Percentiles rank a stretch among this genome's conserved stretches.
These are phyloP conservation scores for Taphrina betulina DNA, from an alignment of 1,139 yeast species.

Conservation along the genomic window DNA sequence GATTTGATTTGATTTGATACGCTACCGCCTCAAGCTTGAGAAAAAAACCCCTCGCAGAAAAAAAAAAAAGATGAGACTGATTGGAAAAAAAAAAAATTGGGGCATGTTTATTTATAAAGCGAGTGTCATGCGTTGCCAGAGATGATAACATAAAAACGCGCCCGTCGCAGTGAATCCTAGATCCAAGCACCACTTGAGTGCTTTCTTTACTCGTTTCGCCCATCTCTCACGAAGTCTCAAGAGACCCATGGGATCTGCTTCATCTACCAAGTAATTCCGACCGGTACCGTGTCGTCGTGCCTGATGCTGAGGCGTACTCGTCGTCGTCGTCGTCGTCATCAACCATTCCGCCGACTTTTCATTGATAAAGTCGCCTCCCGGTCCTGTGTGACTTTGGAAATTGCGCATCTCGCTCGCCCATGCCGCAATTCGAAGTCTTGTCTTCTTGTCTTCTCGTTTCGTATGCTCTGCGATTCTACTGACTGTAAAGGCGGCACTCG, in stretches of 20 bases:
- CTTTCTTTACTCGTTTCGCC: conserved; percentile 2
- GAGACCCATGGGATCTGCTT: conserved; percentile 14
- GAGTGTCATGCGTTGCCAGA: conserved; percentile 14
- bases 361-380: neutral
- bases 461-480: conserved; percentile 27
- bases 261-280: conserved; percentile 4
- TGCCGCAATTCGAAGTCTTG: conserved; percentile 18
- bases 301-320: neutral
- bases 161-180: conserved; percentile 8
- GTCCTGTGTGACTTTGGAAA: too few species aligned
- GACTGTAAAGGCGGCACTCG: conserved; percentile 27
- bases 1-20: too few species aligned
- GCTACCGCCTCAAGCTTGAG: too few species aligned
- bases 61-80: too few species aligned
- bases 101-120: too few species aligned
- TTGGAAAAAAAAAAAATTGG: too few species aligned
- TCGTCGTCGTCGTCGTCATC: neutral
- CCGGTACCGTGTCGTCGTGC: neutral
- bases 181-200: conserved; percentile 16
- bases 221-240: conserved; percentile 4
- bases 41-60: too few species aligned
- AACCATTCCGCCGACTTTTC: conserved; percentile 17
- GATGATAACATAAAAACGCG: conserved; percentile 3
- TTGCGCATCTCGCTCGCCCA: conserved; percentile 29
- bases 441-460: conserved; percentile 7